Conservation (phyloP, 2,329 filamentous ascomycete species). For the Seiridium cupressi region DNA sequence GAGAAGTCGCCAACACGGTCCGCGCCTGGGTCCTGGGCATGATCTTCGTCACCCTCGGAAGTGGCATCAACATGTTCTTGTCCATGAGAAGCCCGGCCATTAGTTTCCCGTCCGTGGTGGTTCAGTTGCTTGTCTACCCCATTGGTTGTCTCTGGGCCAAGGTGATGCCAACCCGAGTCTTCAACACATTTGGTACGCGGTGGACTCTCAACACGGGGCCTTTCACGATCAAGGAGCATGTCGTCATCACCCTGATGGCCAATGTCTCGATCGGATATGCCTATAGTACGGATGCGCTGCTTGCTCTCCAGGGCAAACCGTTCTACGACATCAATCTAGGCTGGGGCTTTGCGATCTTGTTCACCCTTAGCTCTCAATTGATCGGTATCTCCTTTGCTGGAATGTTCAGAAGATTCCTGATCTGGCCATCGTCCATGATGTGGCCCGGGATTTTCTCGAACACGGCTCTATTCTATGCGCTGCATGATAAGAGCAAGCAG, state of each 20-base stretch:
- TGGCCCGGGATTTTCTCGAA: conserved; percentile 48
- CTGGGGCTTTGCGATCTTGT: conserved; percentile 46
- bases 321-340: conserved; percentile 41
- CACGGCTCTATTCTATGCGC: conserved; percentile 43
- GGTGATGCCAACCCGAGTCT: conserved; percentile 37
- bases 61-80: conserved; percentile 35
- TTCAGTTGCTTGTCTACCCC: conserved; percentile 40
- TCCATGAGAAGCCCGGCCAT: conserved; percentile 31
- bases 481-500: conserved; percentile 38
- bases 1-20: conserved; percentile 39
- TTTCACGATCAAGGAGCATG: conserved; percentile 46
- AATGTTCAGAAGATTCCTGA: conserved; percentile 44
- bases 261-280: conserved; percentile 36
- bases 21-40: conserved; percentile 44
- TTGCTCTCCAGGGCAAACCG: conserved; percentile 37
- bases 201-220: conserved; percentile 43
- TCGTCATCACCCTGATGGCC: conserved; percentile 42
- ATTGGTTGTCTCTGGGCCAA: conserved; percentile 42
- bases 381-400: conserved; percentile 53
- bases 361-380: conserved; percentile 49
- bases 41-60: conserved; percentile 40
- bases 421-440: conserved; percentile 48
- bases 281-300: conserved; percentile 37
- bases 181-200: conserved; percentile 37
- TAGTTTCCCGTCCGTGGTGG: conserved; percentile 35